phyloP scores from a whole-genome alignment of 345 rosid species.

The Nephelium lappaceum region DNA sequence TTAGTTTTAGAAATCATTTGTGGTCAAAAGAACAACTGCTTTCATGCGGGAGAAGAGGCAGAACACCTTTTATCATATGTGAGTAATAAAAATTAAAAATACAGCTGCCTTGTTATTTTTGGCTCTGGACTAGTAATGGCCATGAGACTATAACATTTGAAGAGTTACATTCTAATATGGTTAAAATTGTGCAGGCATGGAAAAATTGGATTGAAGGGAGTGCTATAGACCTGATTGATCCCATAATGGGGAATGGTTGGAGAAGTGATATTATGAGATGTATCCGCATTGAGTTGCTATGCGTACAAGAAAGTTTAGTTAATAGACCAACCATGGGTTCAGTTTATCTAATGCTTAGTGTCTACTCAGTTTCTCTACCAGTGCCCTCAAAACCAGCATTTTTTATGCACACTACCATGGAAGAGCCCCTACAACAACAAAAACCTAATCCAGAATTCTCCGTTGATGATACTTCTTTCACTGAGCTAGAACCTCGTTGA shows the following conservation, averaged over 20 bases:
- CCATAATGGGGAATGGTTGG: constrained; percentile 29
- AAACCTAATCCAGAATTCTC: constrained; percentile 8
- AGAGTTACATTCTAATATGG: too few relatives aligned
- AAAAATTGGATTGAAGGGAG: constrained; percentile 50
- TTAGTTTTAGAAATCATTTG: constrained; percentile 33
- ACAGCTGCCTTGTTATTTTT: too few relatives aligned
- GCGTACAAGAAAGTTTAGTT: constrained; percentile 50
- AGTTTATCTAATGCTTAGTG: constrained; percentile 46
- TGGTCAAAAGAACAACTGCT: constrained; percentile 23
- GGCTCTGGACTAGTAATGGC: too few relatives aligned
- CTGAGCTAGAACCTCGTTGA: too few relatives aligned
- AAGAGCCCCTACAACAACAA: neutral
- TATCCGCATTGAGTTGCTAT: constrained; percentile 54
- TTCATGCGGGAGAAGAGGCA: neutral
- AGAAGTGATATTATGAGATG: constrained; percentile 45
- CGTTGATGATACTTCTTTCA: neutral
- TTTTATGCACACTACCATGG: constrained; percentile 19
- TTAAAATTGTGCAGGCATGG: constrained; percentile 47
- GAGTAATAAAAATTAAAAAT: neutral
- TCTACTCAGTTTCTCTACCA: constrained; percentile 31
- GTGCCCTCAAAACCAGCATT: constrained; percentile 48
- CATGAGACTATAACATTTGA: too few relatives aligned
- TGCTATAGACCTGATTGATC: constrained; percentile 35
- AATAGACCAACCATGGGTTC: constrained; percentile 50
- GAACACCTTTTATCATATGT: constrained; percentile 28